A percentile compares a stretch with the other conserved stretches of the same genome.
Conservation (phyloP, 768 basidiomycete genomes). For the Cyclocybe cylindracea region DNA sequence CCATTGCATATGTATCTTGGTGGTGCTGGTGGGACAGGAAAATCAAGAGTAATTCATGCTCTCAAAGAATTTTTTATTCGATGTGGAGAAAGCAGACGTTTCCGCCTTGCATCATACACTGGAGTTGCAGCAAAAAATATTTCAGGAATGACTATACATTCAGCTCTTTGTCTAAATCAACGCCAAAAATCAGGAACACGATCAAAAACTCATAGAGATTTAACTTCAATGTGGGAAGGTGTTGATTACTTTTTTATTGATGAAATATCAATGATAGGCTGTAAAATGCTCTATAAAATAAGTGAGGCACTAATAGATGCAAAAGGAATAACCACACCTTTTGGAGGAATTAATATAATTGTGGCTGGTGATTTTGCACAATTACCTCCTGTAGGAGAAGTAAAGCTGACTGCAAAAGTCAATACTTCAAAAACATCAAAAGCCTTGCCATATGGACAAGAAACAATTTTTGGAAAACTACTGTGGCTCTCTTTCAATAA, state of each 20-base stretch:
- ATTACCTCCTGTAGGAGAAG: constrained; percentile 34
- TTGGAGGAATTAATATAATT: constrained; percentile 42
- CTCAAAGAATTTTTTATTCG: constrained; percentile 30
- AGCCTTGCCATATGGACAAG: constrained; percentile 8
- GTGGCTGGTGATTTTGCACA: constrained; percentile 47
- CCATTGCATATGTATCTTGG: constrained; percentile 35
- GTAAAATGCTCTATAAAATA: constrained; percentile 28
- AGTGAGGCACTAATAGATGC: constrained; percentile 31
- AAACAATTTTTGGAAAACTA: constrained; percentile 26
- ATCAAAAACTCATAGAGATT: constrained; percentile 2
- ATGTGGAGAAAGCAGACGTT: constrained; percentile 18
- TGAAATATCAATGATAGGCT: constrained; percentile 41
- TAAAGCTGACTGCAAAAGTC: constrained; percentile 18
- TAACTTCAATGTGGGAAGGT: constrained; percentile 34
- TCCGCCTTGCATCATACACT: constrained; percentile 33
- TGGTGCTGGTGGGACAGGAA: constrained; percentile 45
- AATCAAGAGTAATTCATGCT: constrained; percentile 38
- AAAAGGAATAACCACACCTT: constrained; percentile 26
- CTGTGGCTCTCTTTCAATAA: constrained; percentile 32
- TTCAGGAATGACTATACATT: constrained; percentile 39
- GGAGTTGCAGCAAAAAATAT: constrained; percentile 42
- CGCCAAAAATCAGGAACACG: not conserved
- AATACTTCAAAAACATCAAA: constrained; percentile 2
- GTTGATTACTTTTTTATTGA: constrained; percentile 42
- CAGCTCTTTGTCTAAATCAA: constrained; percentile 24